phyloP scores from a whole-genome alignment of 2,329 filamentous ascomycete genomes.

The Diplodia scrobiculata region DNA sequence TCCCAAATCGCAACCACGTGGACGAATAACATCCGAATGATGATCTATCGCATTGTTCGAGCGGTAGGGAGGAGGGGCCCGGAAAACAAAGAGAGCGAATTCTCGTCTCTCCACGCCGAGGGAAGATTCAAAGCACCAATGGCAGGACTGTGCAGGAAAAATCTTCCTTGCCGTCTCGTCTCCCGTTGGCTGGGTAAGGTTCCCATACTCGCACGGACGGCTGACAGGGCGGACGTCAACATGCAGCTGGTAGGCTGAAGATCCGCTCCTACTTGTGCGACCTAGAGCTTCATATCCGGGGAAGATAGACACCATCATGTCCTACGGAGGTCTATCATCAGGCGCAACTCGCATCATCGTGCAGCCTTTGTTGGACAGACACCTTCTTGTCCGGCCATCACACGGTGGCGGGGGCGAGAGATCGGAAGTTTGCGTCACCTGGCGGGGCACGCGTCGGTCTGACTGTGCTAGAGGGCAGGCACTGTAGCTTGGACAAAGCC shows the following conservation, averaged over 20 bases:
- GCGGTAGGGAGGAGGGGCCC: neutral
- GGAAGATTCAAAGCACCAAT: neutral
- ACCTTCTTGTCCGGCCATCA: no score
- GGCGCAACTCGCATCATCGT: neutral
- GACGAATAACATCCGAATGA: neutral
- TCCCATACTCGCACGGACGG: conserved; percentile 5
- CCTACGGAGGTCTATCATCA: neutral
- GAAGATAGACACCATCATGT: neutral
- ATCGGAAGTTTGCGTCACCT: neutral
- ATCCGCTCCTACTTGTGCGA: conserved; percentile 13
- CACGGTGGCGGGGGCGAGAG: neutral
- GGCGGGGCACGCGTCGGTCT: neutral
- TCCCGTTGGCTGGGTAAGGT: conserved; percentile 2
- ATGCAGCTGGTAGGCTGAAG: conserved; percentile 3
- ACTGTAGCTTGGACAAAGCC: neutral
- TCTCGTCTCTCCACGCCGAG: neutral
- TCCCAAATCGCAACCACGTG: conserved; percentile 3
- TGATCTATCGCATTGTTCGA: conserved; percentile 20
- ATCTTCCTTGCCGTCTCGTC: neutral
- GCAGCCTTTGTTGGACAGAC: neutral
- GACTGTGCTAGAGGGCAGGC: conserved; percentile 1
- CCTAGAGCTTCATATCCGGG: neutral
- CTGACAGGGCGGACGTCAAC: conserved; percentile 12
- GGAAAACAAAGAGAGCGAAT: neutral
- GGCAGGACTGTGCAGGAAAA: neutral